A percentile compares a stretch with the other conserved stretches of the same genome.
Evolutionary conservation across 306 rosid species (phyloP).

Genomic region (Vicia faba): DNA sequence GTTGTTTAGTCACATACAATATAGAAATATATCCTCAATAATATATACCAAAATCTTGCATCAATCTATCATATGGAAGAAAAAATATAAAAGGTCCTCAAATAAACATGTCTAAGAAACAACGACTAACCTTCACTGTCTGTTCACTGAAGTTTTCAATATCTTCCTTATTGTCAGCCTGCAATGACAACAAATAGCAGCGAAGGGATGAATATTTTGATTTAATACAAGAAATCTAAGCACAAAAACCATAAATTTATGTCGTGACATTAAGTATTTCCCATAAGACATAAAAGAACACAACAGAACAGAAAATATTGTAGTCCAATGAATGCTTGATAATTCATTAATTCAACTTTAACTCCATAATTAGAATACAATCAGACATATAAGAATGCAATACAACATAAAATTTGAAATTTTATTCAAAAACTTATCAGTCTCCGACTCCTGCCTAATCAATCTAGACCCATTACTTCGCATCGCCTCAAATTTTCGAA

Average conservation of each 20-base stretch:
- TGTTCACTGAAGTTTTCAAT: constrained; percentile 93
- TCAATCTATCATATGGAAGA: background rate
- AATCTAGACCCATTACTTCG: constrained; percentile 58
- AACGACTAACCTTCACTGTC: constrained; percentile 79
- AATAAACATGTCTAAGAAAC: constrained; percentile 23
- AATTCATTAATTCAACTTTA: constrained; percentile 15
- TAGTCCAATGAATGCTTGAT: too few species aligned
- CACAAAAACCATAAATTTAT: constrained; percentile 10
- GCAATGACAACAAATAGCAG: constrained; percentile 41
- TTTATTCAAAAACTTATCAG: constrained; percentile 76
- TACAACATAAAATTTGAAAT: constrained; percentile 80
- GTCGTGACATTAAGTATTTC: too few species aligned
- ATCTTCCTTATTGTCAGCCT: constrained; percentile 88
- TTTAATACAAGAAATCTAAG: constrained; percentile 7
- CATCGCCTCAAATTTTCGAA: constrained; percentile 63
- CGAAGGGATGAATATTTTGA: constrained; percentile 10
- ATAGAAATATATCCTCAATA: constrained; percentile 35
- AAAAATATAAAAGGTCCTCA: constrained; percentile 3
- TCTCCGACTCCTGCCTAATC: constrained; percentile 88
- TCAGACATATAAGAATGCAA: constrained; percentile 76
- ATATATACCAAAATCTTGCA: constrained; percentile 11
- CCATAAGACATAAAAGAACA: too few species aligned
- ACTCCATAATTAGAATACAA: constrained; percentile 58
- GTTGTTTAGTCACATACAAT: constrained; percentile 87
- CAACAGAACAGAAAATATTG: too few species aligned